A percentile compares a stretch with the other conserved stretches of the same genome.
Conservation (phyloP, 179 eudicot genomes). For the Spergularia azorica region DNA sequence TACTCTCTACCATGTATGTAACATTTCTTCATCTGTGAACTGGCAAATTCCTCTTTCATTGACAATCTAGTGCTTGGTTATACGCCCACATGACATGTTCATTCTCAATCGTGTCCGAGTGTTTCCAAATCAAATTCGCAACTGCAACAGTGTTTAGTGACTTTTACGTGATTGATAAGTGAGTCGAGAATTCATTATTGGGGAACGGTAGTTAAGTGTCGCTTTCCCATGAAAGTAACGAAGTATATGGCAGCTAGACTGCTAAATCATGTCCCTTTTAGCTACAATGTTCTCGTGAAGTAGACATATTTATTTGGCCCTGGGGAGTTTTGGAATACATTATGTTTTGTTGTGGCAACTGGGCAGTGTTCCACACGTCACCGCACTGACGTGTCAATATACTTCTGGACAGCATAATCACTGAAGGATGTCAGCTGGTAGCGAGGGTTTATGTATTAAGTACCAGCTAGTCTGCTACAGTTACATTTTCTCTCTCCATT, state of each 20-base stretch:
- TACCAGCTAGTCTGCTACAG: too few species aligned
- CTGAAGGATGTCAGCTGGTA: too few species aligned
- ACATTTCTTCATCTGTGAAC: background rate
- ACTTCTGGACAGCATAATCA: too few species aligned
- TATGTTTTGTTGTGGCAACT: background rate
- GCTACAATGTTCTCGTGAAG: background rate
- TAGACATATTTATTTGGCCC: background rate
- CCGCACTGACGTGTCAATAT: background rate
- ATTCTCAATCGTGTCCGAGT: background rate
- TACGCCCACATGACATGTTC: too few species aligned
- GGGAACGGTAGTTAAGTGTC: background rate
- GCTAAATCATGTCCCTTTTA: background rate
- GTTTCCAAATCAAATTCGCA: background rate
- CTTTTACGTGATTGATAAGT: background rate
- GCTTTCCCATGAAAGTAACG: too few species aligned
- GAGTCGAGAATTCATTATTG: background rate
- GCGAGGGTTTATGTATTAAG: too few species aligned
- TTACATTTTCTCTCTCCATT: too few species aligned
- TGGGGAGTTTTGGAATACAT: background rate
- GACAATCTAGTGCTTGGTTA: background rate
- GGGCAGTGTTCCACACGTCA: background rate
- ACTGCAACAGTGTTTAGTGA: background rate
- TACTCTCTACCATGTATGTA: slow-evolving; percentile 80
- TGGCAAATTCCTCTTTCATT: background rate
- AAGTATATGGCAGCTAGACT: background rate